Evolutionary conservation across 192 early-diverging fungal genomes (phyloP).

Genomic region (Gryganskiella cystojenkinii): DNA sequence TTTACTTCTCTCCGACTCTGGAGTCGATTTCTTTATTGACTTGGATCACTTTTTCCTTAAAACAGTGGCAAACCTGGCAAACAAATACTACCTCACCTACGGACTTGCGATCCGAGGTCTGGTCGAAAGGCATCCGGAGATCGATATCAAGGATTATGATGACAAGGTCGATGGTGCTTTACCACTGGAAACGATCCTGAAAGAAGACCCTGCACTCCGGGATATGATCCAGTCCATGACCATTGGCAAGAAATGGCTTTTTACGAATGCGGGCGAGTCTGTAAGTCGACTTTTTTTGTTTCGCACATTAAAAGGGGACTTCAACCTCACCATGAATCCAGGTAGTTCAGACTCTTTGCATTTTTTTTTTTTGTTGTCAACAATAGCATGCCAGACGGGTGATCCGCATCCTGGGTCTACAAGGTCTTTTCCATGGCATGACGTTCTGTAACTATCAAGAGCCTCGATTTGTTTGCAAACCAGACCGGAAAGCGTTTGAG

Average conservation of each 20-base stretch:
- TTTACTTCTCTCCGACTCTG: constrained; percentile 31
- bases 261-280: constrained; percentile 78
- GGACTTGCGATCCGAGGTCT: constrained; percentile 79
- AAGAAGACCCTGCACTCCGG: constrained; percentile 66
- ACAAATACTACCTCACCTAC: constrained; percentile 74
- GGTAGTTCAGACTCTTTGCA: constrained; percentile 7
- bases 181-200: constrained; percentile 71
- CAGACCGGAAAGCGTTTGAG: constrained; percentile 28
- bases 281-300: constrained; percentile 34
- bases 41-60: no score
- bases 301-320: neutral
- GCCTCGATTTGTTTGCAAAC: constrained; percentile 36
- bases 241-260: constrained; percentile 74
- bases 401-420: constrained; percentile 59
- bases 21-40: no score
- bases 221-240: constrained; percentile 64
- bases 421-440: constrained; percentile 79
- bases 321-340: neutral
- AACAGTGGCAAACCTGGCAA: no score
- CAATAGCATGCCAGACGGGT: constrained; percentile 27
- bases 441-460: constrained; percentile 54
- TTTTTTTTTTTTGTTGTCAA: neutral
- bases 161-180: constrained; percentile 74
- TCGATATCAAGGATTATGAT: constrained; percentile 38
- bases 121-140: constrained; percentile 68